Conservation (phyloP, 2,329 filamentous ascomycete genomes). For the Ophiostoma sp. region DNA sequence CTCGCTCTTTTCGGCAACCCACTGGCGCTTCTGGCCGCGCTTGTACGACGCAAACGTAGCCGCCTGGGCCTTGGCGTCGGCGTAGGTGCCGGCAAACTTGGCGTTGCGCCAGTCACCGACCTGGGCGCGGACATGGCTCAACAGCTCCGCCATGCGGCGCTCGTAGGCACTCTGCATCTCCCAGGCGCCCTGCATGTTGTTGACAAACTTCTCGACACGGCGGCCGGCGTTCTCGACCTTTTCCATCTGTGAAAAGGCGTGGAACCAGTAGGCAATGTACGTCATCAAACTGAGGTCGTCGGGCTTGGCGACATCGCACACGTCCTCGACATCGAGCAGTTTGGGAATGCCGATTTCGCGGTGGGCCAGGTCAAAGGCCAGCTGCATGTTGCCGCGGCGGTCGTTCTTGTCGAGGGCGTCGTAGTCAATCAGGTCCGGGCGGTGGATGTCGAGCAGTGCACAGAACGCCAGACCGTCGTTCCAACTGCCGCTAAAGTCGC, state of each 20-base stretch:
- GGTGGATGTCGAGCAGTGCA: conserved; percentile 92
- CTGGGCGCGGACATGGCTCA: conserved; percentile 73
- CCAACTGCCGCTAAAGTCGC: conserved; percentile 95
- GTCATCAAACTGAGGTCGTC: conserved; percentile 98
- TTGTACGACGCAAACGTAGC: conserved; percentile 86
- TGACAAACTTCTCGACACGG: conserved; percentile 96
- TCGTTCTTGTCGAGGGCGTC: conserved; percentile 92
- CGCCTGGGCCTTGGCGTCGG: conserved; percentile 86
- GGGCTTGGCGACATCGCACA: conserved; percentile 92
- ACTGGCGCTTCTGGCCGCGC: conserved; percentile 82
- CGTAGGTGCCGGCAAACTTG: conserved; percentile 86
- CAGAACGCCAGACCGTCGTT: conserved; percentile 97
- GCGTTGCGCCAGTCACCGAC: conserved; percentile 74
- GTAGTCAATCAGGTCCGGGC: conserved; percentile 95
- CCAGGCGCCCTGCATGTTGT: conserved; percentile 98
- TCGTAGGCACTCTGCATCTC: conserved; percentile 99
- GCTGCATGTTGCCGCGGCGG: conserved; percentile 94
- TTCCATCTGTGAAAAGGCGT: conserved; percentile 98
- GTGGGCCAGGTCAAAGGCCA: conserved; percentile 93
- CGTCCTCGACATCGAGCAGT: conserved; percentile 94
- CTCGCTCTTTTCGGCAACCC: conserved; percentile 98
- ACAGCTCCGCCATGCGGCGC: conserved; percentile 79
- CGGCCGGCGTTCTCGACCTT: conserved; percentile 96
- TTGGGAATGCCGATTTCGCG: conserved; percentile 97
- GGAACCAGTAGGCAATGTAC: conserved; percentile 99